Conservation (phyloP, 176 grass and related monocot genomes). For the Ensete ventricosum region DNA sequence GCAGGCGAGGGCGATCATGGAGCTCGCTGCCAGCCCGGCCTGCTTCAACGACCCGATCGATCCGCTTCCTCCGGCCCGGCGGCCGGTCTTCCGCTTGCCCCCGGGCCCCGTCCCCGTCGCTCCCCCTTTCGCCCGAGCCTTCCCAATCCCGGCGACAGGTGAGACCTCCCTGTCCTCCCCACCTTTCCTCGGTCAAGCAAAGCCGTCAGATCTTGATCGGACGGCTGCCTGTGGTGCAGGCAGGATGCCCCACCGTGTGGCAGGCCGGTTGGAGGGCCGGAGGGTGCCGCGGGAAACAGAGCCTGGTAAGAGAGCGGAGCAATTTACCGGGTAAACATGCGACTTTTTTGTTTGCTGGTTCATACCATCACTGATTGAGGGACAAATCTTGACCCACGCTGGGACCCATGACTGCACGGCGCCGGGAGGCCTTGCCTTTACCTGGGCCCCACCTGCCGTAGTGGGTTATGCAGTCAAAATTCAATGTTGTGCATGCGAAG, state of each 20-base stretch:
- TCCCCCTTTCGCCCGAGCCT: not conserved
- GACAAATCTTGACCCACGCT: not conserved
- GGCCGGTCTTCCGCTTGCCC: constrained; percentile 14
- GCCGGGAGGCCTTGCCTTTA: not conserved
- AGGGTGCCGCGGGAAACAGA: constrained; percentile 21
- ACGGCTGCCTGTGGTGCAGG: constrained; percentile 6
- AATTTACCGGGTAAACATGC: constrained; percentile 19
- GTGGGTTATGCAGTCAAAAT: not conserved
- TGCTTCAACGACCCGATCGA: constrained; percentile 1
- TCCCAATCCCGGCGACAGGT: constrained; percentile 24
- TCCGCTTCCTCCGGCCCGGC: not conserved
- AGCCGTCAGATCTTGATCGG: constrained; percentile 1
- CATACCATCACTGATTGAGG: not conserved
- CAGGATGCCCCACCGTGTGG: not conserved
- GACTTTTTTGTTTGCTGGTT: not conserved
- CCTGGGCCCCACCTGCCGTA: not conserved
- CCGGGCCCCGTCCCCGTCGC: not conserved
- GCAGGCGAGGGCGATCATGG: constrained; percentile 34
- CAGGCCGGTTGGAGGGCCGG: constrained; percentile 18
- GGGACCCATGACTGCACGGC: not conserved
- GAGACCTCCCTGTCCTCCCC: not conserved
- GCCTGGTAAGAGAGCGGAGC: constrained; percentile 32
- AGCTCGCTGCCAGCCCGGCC: constrained; percentile 21
- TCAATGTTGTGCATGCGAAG: not conserved
- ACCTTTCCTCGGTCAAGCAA: not conserved